Evolutionary conservation across 2,329 filamentous ascomycete species (phyloP).

Genomic region (Stromatinia cepivora): DNA sequence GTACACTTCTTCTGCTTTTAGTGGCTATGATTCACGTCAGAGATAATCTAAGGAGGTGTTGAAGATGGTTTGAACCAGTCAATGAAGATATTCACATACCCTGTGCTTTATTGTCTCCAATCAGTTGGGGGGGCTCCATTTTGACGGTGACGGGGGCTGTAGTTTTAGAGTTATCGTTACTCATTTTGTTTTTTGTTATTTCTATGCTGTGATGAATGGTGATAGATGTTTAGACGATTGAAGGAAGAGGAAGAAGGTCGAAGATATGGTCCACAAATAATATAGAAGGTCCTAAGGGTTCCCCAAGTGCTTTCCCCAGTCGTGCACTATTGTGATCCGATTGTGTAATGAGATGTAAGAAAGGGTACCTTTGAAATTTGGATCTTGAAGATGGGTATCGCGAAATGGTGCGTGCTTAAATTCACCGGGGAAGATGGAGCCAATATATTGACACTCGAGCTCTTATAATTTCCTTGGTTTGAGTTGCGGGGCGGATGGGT

Average conservation of each 20-base stretch:
- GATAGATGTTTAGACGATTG: neutral
- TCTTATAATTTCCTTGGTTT: constrained; percentile 10
- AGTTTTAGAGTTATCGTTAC: neutral
- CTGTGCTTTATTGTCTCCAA: neutral
- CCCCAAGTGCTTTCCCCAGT: constrained; percentile 4
- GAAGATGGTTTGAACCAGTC: neutral
- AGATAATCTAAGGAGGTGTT: neutral
- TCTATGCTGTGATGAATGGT: neutral
- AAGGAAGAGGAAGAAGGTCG: neutral
- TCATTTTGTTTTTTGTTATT: neutral
- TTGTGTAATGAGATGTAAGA: neutral
- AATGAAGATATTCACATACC: neutral
- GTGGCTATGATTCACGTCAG: constrained; percentile 5
- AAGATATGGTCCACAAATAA: constrained; percentile 5
- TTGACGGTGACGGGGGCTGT: neutral
- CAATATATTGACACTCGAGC: constrained; percentile 13
- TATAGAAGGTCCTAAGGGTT: neutral
- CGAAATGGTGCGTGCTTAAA: constrained; percentile 16
- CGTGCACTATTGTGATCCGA: neutral
- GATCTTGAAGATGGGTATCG: neutral
- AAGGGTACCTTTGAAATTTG: neutral
- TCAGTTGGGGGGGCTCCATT: neutral
- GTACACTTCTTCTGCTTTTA: constrained; percentile 7
- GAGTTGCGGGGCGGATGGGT: constrained; percentile 7
- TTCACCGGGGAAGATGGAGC: neutral